Conservation (phyloP, 805 yeast species). For the Komagataella phaffii region DNA sequence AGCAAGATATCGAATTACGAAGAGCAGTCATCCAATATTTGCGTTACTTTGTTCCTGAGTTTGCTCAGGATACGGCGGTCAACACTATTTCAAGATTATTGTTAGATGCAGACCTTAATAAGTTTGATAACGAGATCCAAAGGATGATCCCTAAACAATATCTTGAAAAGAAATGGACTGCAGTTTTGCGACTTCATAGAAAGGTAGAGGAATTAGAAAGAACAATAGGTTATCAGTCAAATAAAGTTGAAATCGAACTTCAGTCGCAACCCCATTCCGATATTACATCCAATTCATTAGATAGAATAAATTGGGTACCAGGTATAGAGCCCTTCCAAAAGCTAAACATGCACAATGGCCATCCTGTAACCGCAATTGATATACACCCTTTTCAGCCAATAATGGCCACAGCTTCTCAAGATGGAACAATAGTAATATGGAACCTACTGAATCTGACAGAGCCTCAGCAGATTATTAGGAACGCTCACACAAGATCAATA, state of each 20-base stretch:
- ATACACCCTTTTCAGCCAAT: constrained; percentile 68
- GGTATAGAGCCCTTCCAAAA: constrained; percentile 19
- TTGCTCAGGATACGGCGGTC: not conserved
- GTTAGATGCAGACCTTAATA: not conserved
- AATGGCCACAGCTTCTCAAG: constrained; percentile 52
- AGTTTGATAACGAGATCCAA: constrained; percentile 1
- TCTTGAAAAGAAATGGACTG: constrained; percentile 75
- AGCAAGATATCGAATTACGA: constrained; percentile 21
- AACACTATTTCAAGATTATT: not conserved
- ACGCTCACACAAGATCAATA: constrained; percentile 66
- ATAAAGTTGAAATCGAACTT: constrained; percentile 8
- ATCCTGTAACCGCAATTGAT: constrained; percentile 46
- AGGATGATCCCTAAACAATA: constrained; percentile 14
- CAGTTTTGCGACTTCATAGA: constrained; percentile 70
- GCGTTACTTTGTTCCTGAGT: not conserved
- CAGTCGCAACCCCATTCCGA: constrained; percentile 5
- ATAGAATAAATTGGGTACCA: constrained; percentile 53
- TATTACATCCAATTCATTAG: not conserved
- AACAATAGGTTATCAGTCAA: constrained; percentile 25
- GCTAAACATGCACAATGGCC: constrained; percentile 39
- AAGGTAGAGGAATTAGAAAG: constrained; percentile 58
- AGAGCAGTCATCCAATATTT: constrained; percentile 21
- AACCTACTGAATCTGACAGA: constrained; percentile 43
- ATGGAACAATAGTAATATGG: constrained; percentile 68
- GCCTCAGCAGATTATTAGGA: constrained; percentile 44